Conservation (phyloP, 192 early-diverging fungal species). For the Podila verticillata region DNA sequence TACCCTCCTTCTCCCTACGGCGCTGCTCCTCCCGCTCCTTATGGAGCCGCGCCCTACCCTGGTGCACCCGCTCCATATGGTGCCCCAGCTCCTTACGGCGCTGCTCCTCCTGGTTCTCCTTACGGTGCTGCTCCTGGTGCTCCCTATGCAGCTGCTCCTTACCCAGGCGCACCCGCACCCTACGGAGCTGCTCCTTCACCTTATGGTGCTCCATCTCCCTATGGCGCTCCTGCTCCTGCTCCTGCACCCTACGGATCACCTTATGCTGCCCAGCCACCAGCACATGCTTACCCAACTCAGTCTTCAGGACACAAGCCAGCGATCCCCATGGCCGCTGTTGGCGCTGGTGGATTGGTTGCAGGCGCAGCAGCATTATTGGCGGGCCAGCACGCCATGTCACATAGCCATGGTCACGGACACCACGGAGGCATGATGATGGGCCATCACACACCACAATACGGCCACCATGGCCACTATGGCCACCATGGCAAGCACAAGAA, state of each 20-base stretch:
- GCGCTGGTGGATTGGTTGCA: conserved; percentile 9
- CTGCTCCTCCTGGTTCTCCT: conserved; percentile 1
- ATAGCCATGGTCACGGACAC: not conserved
- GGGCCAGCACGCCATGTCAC: conserved; percentile 12
- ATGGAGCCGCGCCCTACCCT: conserved; percentile 10
- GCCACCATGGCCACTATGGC: conserved; percentile 1
- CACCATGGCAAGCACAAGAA: conserved; percentile 5
- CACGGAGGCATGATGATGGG: not conserved
- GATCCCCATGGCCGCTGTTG: not conserved
- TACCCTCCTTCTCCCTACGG: conserved; percentile 11
- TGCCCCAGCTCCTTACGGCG: conserved; percentile 7
- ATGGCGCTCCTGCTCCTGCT: not conserved
- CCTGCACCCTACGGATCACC: not conserved
- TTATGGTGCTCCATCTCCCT: not conserved
- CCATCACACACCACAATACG: conserved; percentile 2
- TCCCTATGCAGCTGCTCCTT: not conserved
- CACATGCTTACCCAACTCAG: not conserved
- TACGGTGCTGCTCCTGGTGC: not conserved
- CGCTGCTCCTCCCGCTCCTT: conserved; percentile 5
- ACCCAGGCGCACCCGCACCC: not conserved
- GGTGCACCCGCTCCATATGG: conserved; percentile 15
- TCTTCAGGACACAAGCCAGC: not conserved
- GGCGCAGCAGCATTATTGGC: conserved; percentile 11
- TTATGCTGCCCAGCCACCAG: not conserved
- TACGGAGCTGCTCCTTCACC: conserved; percentile 8